Conservation (phyloP, 345 rosid genomes). For the Murraya koenigii region DNA sequence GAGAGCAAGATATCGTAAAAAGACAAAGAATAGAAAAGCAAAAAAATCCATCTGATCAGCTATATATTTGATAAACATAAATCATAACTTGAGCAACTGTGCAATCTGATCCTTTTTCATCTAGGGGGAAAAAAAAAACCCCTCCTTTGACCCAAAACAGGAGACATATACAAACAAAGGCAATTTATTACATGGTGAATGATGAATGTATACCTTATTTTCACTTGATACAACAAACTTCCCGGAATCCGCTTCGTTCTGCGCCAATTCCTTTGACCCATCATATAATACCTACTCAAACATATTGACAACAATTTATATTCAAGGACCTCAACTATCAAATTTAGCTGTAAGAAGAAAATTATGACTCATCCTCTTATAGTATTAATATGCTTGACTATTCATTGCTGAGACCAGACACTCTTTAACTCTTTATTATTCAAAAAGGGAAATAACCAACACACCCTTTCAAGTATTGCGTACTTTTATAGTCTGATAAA, state of each 20-base stretch:
- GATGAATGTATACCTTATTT: slow-evolving; percentile 58
- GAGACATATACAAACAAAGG: neutral
- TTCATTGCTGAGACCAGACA: slow-evolving; percentile 25
- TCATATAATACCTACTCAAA: slow-evolving; percentile 74
- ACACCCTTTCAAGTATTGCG: slow-evolving; percentile 73
- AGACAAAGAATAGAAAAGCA: neutral
- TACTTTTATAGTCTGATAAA: slow-evolving; percentile 99
- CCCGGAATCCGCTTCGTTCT: slow-evolving; percentile 62
- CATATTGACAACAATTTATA: slow-evolving; percentile 22
- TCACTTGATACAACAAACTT: slow-evolving; percentile 62
- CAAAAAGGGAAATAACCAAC: slow-evolving; percentile 64
- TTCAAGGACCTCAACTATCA: neutral
- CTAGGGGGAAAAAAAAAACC: neutral
- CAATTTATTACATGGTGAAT: neutral
- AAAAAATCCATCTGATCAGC: neutral
- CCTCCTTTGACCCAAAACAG: neutral
- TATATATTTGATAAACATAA: neutral
- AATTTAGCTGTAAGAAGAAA: neutral
- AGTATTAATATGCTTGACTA: neutral
- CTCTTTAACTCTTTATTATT: slow-evolving; percentile 25
- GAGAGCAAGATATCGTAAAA: neutral
- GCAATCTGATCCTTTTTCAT: neutral
- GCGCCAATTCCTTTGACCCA: slow-evolving; percentile 92
- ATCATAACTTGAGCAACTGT: neutral
- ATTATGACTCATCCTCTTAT: neutral